Evolutionary conservation across 1,284 basidiomycete genomes (phyloP), one percentile per base, ranked within the genome.

Genomic region (Coniferiporia sulphurascens): DNA sequence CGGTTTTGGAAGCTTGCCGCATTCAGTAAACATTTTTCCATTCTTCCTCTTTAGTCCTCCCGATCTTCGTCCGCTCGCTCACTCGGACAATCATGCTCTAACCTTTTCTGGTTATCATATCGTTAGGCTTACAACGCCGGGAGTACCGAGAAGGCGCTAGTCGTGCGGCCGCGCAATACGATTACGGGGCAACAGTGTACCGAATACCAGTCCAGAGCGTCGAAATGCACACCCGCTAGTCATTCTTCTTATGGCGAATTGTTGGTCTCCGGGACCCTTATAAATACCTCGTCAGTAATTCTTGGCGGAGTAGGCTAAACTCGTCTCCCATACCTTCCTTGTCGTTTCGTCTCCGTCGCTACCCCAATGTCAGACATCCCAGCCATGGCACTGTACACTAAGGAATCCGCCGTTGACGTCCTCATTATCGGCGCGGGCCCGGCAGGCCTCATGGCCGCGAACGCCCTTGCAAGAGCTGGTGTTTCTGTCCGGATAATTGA

Each of bases 401-500:
- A 60, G 59, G 73, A 73, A 65, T 72, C 69, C 63, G 60, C 72
- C 2, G 80, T 82, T 38, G 84, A 85, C 66, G 81, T 85, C 43
- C 75, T 85, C 60, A 71, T 85, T 60, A 70, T 83, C 35, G 82
- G 82, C 17, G 81, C 80, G 9, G 82, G 82, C 41, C 83, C 83
- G 6, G 80, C 83, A 1, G 83, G 84, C 4, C 68, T 84, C 2
- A 81, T 87, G 82, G 84, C 82, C 60, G 81, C 81, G 21, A 83
- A 85, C 66, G 86, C 81, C 5, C 77, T 90, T 36, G 79, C 79
- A 5, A 77, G 69, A 53, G 83, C 82, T 15, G 86, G 85, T 0
- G 71, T 85, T n/a, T 78, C 81, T 41, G 81, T 88, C 15, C 77
- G 83, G 6, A 81, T 90, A 52, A 71, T 91, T 35, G 89, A 91